Conservation (phyloP, 306 rosid genomes). For the Delonix regia region DNA sequence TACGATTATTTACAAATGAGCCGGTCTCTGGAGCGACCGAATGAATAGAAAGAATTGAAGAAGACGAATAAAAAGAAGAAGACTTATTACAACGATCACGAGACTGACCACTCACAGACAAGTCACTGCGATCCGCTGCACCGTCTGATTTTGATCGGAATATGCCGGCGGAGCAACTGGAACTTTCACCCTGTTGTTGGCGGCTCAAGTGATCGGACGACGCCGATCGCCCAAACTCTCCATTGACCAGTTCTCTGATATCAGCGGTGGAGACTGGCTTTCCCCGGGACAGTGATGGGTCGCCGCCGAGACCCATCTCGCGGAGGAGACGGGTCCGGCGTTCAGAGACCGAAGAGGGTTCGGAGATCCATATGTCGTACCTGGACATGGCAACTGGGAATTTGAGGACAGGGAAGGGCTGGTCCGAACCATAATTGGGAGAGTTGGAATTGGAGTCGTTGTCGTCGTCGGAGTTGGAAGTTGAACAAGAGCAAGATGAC, state of each 20-base stretch:
- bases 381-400: conserved; percentile 62
- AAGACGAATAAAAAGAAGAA: conserved; percentile 30
- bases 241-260: conserved; percentile 27
- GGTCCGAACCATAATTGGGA: conserved; percentile 54
- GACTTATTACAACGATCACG: conserved; percentile 41
- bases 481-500: conserved; percentile 73
- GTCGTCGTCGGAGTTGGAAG: conserved; percentile 67
- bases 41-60: conserved; percentile 39
- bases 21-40: conserved; percentile 31
- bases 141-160: conserved; percentile 66
- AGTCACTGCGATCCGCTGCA: conserved; percentile 31
- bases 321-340: conserved; percentile 75
- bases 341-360: conserved; percentile 81
- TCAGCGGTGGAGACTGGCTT: conserved; percentile 30
- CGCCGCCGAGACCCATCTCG: conserved; percentile 71
- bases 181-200: conserved; percentile 32
- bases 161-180: conserved; percentile 32
- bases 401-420: conserved; percentile 50
- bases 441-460: conserved; percentile 36
- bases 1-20: conserved; percentile 47
- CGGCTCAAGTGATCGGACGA: conserved; percentile 52
- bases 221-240: conserved; percentile 54
- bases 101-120: conserved; percentile 15
- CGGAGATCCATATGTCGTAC: conserved; percentile 81
- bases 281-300: conserved; percentile 62